Base-by-base conservation (phyloP, 495 filamentous ascomycete genomes). In the Penicillium dipodomyicola region DNA sequence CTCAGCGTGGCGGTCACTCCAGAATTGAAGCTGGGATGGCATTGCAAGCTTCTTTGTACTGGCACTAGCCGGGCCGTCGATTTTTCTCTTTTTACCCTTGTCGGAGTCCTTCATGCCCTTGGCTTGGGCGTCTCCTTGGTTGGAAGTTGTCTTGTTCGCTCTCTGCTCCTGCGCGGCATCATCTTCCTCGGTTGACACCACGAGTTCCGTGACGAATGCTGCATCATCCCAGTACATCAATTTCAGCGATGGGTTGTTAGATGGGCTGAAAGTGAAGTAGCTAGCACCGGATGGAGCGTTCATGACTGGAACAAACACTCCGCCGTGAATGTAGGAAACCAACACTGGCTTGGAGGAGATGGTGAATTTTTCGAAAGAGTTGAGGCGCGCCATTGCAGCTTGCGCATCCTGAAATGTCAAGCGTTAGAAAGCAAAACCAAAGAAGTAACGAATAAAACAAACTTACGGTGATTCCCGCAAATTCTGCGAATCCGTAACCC, bases 401-500 rank as follows among this genome's bases (percentile, higher is more conserved):
- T 85, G 82, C 2, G 92, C 90, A 70, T 96, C 91, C 72, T 91
- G 71, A 40, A 80, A 61, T 0, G 71, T 8, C 20, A 12, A 20
- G n/a, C 17, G 44, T 49, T 10, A 64, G 35, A 20, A 5, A 11
- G 19, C 11, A 19, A 17, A 37, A 12, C n/a, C n/a, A 52, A 52
- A 53, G 23, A 29, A 27, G 32, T 6, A n/a, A 37, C 7, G 43
- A 9, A 33, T 10, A 32, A 22, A 20, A 15, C 29, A 10, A 25
- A 42, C 67, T 50, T 75, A 82, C 82, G 62, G 80, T 73, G 27
- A 80, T 71, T 30, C 69, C 88, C n/a, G 82, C 84, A 65, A 93
- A 96, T 67, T 96, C 92, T 22, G 88, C 92, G 66, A 96, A 96
- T 0, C 91, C 92, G 63, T 90, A 96, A 46, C 87, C 83, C 85